Evolutionary conservation across 1,284 basidiomycete species (phyloP), one percentile per base, ranked within the genome.

Genomic region (Papiliotrema terrestris): DNA sequence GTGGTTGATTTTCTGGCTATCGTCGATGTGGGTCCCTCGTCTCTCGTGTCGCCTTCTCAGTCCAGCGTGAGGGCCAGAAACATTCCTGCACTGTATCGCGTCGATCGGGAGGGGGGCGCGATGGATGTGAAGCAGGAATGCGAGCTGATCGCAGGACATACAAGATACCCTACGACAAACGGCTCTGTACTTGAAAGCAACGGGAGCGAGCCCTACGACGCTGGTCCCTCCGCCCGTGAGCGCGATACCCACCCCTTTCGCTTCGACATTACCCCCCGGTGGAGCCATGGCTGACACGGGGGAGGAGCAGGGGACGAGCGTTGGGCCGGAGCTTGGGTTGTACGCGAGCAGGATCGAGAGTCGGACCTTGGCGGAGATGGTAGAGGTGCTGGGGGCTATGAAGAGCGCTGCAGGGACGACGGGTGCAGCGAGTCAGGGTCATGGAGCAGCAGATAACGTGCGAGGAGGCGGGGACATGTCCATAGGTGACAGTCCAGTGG

Each of bases 131-230:
- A 8, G 5, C 17, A 41, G 15, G 36, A 37, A 37, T 9, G 36
- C 11, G 15, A 41, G 39, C n/a, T 19, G 37, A 17, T 26, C 15
- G 5, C 2, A 75, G 73, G 71, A 72, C 61, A 75, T 75, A 55
- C 73, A 75, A 65, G 69, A 67, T 58, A 60, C 72, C 38, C 69
- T 75, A 29, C 67, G 73, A 22, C 71, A 75, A 48, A 66, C 71
- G 4, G 68, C 72, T 32, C 70, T 68, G 55, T 73, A 69, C 62
- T 64, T 75, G 17, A 68, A 62, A 32, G 65, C 67, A 53, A 71
- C 67, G 32, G 57, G 60, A 46, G 61, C 69, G 0, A 62, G 68
- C 3, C 66, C 69, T 2, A 35, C 54, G 11, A 67, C 66, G 1
- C 61, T 75, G 20, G 53, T 60, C 36, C 66, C 71, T 8, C 65